Evolutionary conservation across 1,284 basidiomycete species (phyloP).

Genomic region (Coniferiporia weirii): DNA sequence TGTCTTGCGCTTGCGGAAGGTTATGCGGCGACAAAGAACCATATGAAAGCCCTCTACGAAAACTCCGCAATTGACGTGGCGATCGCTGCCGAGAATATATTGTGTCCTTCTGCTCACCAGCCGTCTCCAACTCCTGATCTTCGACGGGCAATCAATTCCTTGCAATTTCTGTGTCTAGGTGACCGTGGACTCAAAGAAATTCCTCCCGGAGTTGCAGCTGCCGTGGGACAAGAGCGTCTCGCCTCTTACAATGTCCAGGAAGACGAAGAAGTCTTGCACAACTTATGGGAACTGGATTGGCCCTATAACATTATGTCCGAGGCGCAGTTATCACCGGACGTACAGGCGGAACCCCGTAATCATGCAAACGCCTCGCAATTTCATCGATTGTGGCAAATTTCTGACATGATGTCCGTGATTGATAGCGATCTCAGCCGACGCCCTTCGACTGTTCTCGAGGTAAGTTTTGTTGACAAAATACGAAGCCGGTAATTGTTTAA

Average conservation of each 20-base stretch:
- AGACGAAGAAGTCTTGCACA: not conserved
- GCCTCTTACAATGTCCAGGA: not conserved
- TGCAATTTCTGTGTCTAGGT: slow-evolving; percentile 17
- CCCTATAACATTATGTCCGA: not conserved
- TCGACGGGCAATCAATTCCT: slow-evolving; percentile 15
- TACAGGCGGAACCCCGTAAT: not conserved
- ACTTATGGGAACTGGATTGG: slow-evolving; percentile 6
- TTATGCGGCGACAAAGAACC: slow-evolving; percentile 22
- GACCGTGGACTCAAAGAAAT: slow-evolving; percentile 1
- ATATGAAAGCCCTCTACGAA: slow-evolving; percentile 4
- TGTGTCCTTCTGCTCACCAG: not conserved
- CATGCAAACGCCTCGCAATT: not conserved
- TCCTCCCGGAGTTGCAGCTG: not conserved
- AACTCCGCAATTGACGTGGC: not conserved
- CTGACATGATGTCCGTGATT: slow-evolving; percentile 14
- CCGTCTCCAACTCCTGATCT: slow-evolving; percentile 8
- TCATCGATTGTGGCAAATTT: slow-evolving; percentile 8
- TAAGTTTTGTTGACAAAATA: slow-evolving; percentile 2
- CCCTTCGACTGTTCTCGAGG: slow-evolving; percentile 12
- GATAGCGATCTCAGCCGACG: slow-evolving; percentile 14
- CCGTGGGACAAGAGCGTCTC: not conserved
- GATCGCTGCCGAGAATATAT: slow-evolving; percentile 5
- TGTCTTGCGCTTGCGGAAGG: slow-evolving; percentile 59
- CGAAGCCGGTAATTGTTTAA: not conserved
- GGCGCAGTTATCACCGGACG: not conserved